Conservation (phyloP, 495 filamentous ascomycete genomes). For the Aspergillus incahuasiensis region DNA sequence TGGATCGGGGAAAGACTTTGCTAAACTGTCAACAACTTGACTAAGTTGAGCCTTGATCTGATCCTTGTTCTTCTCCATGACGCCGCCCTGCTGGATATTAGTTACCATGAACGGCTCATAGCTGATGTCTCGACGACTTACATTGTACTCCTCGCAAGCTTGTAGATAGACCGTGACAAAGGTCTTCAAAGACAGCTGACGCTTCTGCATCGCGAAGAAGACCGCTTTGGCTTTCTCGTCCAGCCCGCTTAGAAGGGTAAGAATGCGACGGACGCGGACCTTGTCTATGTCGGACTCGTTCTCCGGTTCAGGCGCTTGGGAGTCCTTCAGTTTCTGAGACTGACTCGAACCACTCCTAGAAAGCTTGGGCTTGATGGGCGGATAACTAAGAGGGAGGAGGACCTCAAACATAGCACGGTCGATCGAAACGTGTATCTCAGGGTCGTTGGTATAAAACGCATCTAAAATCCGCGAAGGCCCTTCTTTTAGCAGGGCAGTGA, state of each 20-base stretch:
- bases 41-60: slow-evolving; percentile 64
- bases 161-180: slow-evolving; percentile 68
- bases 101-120: slow-evolving; percentile 5
- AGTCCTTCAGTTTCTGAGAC: slow-evolving; percentile 54
- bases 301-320: slow-evolving; percentile 42
- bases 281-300: slow-evolving; percentile 68
- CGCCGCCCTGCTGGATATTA: slow-evolving; percentile 56
- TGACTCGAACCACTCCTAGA: slow-evolving; percentile 54
- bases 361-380: slow-evolving; percentile 68
- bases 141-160: slow-evolving; percentile 78
- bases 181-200: slow-evolving; percentile 65
- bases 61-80: slow-evolving; percentile 67
- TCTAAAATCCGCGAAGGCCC: slow-evolving; percentile 85
- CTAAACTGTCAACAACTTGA: slow-evolving; percentile 60
- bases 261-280: slow-evolving; percentile 77
- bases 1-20: slow-evolving; percentile 70
- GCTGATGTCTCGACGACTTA: slow-evolving; percentile 24
- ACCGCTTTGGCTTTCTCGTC: slow-evolving; percentile 77
- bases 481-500: slow-evolving; percentile 64
- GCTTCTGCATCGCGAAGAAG: slow-evolving; percentile 79
- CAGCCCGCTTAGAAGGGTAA: slow-evolving; percentile 73
- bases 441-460: slow-evolving; percentile 85
- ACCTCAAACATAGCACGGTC: slow-evolving; percentile 84
- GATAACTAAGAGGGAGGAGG: slow-evolving; percentile 79
- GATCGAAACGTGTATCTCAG: slow-evolving; percentile 74